Evolutionary conservation across 352 stramenopile species (phyloP), one percentile per base, ranked within the genome.

Genomic region (Porosira glacialis): DNA sequence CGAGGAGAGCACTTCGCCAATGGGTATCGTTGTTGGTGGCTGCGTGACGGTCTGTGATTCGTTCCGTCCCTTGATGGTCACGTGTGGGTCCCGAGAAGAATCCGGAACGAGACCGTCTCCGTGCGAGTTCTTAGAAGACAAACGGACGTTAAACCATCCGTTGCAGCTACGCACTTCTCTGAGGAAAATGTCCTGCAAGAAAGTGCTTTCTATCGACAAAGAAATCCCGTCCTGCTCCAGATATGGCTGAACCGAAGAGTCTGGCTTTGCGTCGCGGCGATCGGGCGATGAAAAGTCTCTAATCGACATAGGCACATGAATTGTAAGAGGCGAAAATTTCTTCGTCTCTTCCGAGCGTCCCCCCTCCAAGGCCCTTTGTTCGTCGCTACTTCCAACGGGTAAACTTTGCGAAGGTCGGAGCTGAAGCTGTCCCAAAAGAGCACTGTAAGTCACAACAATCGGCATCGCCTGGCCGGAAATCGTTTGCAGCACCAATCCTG

Each of bases 391-490:
- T 5, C 24, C 15, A 5, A 3, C 33, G 55, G 66, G 35, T 2
- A 11, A 24, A 35, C 52, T 58, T 55, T 19, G 17, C 1, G 11
- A 24, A n/a, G 66, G 66, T 21, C 51, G 61, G 8, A 88, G 48
- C 39, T 87, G 41, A 27, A 91, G 44, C 59, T 85, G 67, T 30
- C 81, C 85, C 43, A 77, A 47, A 10, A 89, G 52, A 0, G 76
- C 78, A 49, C 82, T 81, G 59, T 84, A 88, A 17, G 66, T 76
- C 33, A 77, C 62, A 44, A 91, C 72, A 44, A 91, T 80, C 1
- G 85, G 85, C n/a, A 89, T 59, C 17, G 69, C 57, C 27, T 89
- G 66, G 28, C 80, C 82, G 53, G 83, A 64, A 66, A 83, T 86
- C 53, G 82, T 85, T 63, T 84, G 78, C 15, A 92, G 55, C 7